These are phyloP conservation scores for Pleurotus sapidus DNA, from an alignment of 768 basidiomycete species.

Conservation along the genomic window DNA sequence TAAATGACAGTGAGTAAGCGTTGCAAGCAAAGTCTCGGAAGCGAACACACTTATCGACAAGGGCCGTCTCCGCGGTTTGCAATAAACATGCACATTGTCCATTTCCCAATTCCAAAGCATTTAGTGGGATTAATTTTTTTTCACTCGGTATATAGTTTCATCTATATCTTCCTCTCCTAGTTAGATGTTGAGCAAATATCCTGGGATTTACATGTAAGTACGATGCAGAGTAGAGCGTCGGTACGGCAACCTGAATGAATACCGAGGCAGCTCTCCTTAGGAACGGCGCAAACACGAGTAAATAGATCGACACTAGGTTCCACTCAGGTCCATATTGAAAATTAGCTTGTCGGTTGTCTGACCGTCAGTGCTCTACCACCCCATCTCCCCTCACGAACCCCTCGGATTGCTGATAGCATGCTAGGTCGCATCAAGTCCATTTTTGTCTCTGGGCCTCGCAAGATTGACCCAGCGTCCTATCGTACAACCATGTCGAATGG, in stretches of 20 bases:
- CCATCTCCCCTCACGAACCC: neutral
- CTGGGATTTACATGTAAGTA: no score
- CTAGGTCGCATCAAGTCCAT: constrained; percentile 9
- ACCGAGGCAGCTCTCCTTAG: neutral
- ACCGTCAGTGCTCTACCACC: constrained; percentile 6
- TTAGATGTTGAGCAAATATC: no score
- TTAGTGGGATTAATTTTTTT: no score
- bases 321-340: neutral
- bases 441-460: constrained; percentile 1
- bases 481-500: constrained; percentile 2
- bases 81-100: no score
- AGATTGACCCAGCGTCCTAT: constrained; percentile 3
- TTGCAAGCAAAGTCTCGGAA: no score
- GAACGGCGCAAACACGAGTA: neutral
- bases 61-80: no score
- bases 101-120: no score
- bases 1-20: no score
- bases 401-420: constrained; percentile 2
- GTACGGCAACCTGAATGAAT: neutral
- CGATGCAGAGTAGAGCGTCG: neutral
- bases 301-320: constrained; percentile 7
- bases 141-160: no score
- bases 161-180: no score
- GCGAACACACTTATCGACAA: no score
- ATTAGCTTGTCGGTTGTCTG: constrained; percentile 1